A percentile compares a stretch with the other conserved stretches of the same genome.
These are phyloP conservation scores for Colletotrichum sp. DNA, from an alignment of 2,329 filamentous ascomycete genomes.

Conservation along the genomic window DNA sequence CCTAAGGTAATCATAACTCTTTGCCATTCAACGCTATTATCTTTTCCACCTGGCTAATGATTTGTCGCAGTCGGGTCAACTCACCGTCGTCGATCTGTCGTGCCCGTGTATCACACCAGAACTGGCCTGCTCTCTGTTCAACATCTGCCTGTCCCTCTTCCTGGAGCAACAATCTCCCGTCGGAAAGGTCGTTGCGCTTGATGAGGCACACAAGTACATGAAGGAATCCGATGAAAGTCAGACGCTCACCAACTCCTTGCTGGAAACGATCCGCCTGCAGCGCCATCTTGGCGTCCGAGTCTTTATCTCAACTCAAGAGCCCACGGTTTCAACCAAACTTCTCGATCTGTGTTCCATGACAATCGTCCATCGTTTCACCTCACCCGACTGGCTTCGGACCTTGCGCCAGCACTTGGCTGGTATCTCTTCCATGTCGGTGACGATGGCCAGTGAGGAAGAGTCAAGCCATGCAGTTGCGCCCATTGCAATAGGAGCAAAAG, in stretches of 20 bases:
- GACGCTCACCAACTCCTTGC: constrained; percentile 64
- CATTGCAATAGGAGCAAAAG: constrained; percentile 20
- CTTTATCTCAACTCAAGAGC: constrained; percentile 79
- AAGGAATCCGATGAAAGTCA: constrained; percentile 56
- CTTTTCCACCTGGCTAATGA: background rate
- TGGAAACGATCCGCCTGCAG: constrained; percentile 70
- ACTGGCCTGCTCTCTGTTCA: constrained; percentile 74
- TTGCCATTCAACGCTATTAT: background rate
- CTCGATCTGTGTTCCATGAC: constrained; percentile 75
- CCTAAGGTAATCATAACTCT: constrained; percentile 24
- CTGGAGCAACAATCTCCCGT: constrained; percentile 54
- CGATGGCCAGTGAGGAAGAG: background rate
- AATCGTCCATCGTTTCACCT: constrained; percentile 72
- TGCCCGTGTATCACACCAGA: constrained; percentile 72
- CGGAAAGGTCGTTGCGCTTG: constrained; percentile 70
- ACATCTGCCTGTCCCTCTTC: constrained; percentile 71
- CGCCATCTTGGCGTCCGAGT: constrained; percentile 71
- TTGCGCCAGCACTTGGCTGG: constrained; percentile 33
- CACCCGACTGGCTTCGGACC: constrained; percentile 34
- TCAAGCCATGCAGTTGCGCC: background rate
- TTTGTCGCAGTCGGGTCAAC: constrained; percentile 42
- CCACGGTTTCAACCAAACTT: constrained; percentile 69
- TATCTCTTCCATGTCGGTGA: constrained; percentile 19
- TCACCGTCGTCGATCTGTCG: constrained; percentile 74
- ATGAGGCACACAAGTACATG: constrained; percentile 83